Conservation (phyloP, 2,329 filamentous ascomycete species). For the Drechslerella coelobrocha region DNA sequence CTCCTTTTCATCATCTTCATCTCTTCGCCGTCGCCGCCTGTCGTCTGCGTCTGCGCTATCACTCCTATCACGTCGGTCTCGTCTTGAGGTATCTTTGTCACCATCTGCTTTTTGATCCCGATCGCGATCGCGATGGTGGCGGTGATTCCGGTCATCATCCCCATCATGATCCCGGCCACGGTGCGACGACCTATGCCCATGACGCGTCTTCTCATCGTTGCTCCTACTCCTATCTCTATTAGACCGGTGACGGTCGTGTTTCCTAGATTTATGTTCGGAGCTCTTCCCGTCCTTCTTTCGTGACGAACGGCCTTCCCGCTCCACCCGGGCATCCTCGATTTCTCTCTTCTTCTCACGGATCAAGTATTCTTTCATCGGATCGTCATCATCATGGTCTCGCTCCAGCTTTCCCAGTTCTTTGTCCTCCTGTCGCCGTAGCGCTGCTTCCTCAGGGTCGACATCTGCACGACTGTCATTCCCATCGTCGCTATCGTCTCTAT, state of each 20-base stretch:
- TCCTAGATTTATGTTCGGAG: constrained; percentile 30
- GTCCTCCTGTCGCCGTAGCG: constrained; percentile 69
- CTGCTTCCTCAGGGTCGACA: constrained; percentile 62
- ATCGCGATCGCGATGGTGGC: constrained; percentile 55
- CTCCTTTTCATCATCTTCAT: constrained; percentile 14
- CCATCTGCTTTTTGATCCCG: constrained; percentile 7
- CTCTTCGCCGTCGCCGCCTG: constrained; percentile 16
- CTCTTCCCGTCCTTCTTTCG: constrained; percentile 57
- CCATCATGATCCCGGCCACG: constrained; percentile 30
- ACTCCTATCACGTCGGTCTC: constrained; percentile 8
- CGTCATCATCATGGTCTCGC: constrained; percentile 85
- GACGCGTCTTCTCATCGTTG: constrained; percentile 51
- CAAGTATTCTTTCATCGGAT: constrained; percentile 93
- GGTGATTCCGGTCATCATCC: constrained; percentile 50
- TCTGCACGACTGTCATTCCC: constrained; percentile 55
- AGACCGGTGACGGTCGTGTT: constrained; percentile 59
- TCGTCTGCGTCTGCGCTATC: constrained; percentile 14
- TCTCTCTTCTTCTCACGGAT: constrained; percentile 92
- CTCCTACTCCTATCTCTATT: constrained; percentile 59
- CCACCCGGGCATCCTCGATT: constrained; percentile 71
- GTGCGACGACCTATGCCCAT: constrained; percentile 40
- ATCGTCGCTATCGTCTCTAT: constrained; percentile 56
- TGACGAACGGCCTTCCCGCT: constrained; percentile 62
- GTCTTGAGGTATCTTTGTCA: constrained; percentile 5
- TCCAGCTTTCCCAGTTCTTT: constrained; percentile 77